Conservation (phyloP, 169 alveolate genomes). For the Babesia bigemina region DNA sequence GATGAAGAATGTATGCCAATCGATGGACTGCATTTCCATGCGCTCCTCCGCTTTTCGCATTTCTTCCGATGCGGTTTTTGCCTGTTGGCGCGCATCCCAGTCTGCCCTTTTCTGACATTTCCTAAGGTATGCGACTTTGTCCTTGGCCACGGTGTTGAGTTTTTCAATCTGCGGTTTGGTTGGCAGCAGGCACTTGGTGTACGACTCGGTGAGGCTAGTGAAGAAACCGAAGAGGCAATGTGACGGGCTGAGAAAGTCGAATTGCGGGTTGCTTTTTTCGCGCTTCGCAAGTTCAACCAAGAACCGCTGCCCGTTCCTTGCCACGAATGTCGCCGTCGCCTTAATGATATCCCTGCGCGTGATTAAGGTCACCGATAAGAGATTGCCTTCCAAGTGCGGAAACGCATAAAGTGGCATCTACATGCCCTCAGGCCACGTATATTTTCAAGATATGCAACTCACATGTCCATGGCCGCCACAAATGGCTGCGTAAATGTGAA, state of each 20-base stretch:
- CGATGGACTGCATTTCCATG: conserved; percentile 83
- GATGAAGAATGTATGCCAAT: conserved; percentile 89
- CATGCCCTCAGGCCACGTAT: not conserved
- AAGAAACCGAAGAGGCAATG: conserved; percentile 92
- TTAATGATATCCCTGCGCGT: conserved; percentile 87
- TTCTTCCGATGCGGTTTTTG: conserved; percentile 82
- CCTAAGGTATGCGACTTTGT: conserved; percentile 76
- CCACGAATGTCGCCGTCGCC: conserved; percentile 94
- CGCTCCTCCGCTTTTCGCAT: conserved; percentile 79
- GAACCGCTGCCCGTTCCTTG: conserved; percentile 96
- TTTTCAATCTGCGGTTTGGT: conserved; percentile 83
- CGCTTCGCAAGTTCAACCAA: conserved; percentile 87
- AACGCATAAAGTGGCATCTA: not conserved
- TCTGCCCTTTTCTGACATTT: conserved; percentile 73
- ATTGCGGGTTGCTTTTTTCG: conserved; percentile 86
- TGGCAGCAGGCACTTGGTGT: conserved; percentile 92
- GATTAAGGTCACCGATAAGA: not conserved
- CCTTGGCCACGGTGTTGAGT: conserved; percentile 80
- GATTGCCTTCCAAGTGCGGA: not conserved
- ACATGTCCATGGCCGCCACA: conserved; percentile 71
- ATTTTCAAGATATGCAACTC: not conserved
- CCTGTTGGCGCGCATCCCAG: conserved; percentile 85
- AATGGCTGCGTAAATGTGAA: conserved; percentile 68
- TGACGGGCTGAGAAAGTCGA: conserved; percentile 94
- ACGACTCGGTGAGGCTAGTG: conserved; percentile 91